phyloP scores from a whole-genome alignment of 345 rosid genomes.

The Aethionema arabicum region DNA sequence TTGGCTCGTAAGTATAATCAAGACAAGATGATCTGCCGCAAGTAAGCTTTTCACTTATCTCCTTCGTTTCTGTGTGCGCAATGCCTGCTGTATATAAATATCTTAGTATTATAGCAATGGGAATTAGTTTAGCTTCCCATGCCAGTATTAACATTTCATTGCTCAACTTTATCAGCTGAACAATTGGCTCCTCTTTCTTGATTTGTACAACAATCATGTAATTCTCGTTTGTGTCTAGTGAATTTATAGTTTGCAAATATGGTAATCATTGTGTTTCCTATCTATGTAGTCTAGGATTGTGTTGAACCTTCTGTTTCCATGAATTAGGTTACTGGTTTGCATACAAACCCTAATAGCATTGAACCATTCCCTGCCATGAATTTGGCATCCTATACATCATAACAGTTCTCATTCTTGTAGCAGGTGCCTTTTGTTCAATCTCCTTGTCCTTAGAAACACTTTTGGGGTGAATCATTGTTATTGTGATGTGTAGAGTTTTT shows the following conservation, averaged over 20 bases:
- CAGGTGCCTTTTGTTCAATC: too few relatives aligned
- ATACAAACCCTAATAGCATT: too few relatives aligned
- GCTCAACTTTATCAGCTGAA: background rate
- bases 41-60: constrained; percentile 37
- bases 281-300: too few relatives aligned
- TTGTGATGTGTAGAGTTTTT: too few relatives aligned
- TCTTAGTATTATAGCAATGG: background rate
- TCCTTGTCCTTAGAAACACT: too few relatives aligned
- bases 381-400: too few relatives aligned
- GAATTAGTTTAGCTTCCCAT: constrained; percentile 4
- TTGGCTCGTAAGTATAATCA: constrained; percentile 48
- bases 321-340: too few relatives aligned
- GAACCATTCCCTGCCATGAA: too few relatives aligned
- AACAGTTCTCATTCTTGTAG: too few relatives aligned
- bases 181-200: background rate
- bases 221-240: background rate
- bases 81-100: background rate
- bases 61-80: background rate
- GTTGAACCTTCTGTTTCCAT: background rate
- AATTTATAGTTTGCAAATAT: background rate
- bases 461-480: too few relatives aligned
- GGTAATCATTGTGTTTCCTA: too few relatives aligned
- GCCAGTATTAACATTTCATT: background rate
- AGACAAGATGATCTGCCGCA: constrained; percentile 62
- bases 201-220: too few relatives aligned